Percentiles rank a stretch among this genome's conserved stretches.
Conservation (phyloP, 257 asterid species). For the Nicotiana undulata region DNA sequence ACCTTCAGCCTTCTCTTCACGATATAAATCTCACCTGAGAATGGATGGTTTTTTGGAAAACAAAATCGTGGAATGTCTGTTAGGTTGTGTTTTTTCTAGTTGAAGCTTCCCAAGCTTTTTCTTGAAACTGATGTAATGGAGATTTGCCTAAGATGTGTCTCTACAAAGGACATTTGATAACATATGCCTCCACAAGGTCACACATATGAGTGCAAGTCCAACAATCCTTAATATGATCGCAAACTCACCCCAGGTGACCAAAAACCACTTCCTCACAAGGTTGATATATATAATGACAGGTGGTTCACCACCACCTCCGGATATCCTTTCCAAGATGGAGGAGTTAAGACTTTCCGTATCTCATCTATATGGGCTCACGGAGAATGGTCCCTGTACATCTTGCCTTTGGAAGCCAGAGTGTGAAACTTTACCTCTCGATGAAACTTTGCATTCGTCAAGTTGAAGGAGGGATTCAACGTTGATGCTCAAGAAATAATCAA, state of each 20-base stretch:
- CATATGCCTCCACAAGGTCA: slow-evolving; percentile 23
- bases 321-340: slow-evolving; percentile 27
- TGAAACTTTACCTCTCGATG: slow-evolving; percentile 20
- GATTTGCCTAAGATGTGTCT: slow-evolving; percentile 23
- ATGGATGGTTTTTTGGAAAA: too few relatives aligned
- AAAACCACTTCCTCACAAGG: slow-evolving; percentile 28
- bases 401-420: slow-evolving; percentile 31
- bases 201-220: slow-evolving; percentile 35
- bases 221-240: slow-evolving; percentile 31
- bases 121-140: too few relatives aligned
- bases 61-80: too few relatives aligned
- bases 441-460: slow-evolving; percentile 32
- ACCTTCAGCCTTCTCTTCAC: too few relatives aligned
- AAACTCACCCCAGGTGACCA: slow-evolving; percentile 16
- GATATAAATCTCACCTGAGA: too few relatives aligned
- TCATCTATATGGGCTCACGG: slow-evolving; percentile 34
- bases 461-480: slow-evolving; percentile 24
- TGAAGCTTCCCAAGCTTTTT: too few relatives aligned
- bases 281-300: slow-evolving; percentile 27
- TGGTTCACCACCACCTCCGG: slow-evolving; percentile 39
- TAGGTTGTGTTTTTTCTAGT: too few relatives aligned
- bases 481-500: slow-evolving; percentile 18
- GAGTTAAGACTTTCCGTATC: slow-evolving; percentile 25
- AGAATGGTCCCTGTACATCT: slow-evolving; percentile 30
- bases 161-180: slow-evolving; percentile 23